Base-by-base conservation (phyloP, 225 moss, liverwort and hornwort species). In the Thuidium tamariscinum region DNA sequence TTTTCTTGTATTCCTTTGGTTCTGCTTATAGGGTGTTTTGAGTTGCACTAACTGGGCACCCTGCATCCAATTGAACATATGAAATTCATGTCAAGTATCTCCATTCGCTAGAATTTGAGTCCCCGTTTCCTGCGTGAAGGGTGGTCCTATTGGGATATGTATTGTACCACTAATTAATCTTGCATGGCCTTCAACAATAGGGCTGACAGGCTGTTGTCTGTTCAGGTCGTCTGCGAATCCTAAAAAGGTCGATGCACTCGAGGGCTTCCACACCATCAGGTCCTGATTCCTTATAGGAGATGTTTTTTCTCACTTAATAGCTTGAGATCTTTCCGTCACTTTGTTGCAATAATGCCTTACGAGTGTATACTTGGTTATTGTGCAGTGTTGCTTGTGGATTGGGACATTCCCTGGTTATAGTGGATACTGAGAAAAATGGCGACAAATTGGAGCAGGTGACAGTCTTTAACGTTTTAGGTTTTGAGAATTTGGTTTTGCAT, bases 311-410 rank as follows among this genome's bases (percentile, higher is more conserved):
- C 68, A 55, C 30, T 51, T 36, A 22, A 34, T 20, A 69, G 48
- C 76, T 83, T 59, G 16, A 65, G 46, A 79, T 77, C 37, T 66
- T 14, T 84, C 39, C 61, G 42, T 62, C 73, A 82, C 51, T 68
- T 81, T 37, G 37, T 81, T 72, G 42, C 36, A 72, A 51, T 20
- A 42, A 65, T 86, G 29, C 30, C 82, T 88, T 6, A 91, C 67
- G 16, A 56, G 17, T 81, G 34, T 82, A 34, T 57, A 39, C 68
- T 76, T 59, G 81, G 66, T 87, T 61, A 11, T 52, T 83, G 56
- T 89, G 81, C 93, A 95, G 97, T 90, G 97, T 97, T 77, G 97
- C 97, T 79, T 95, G 95, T 89, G 97, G 97, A 71, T 85, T 92
- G 74, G 96, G 95, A 30, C 97, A 97, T 88, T 90, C 97, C 16